Evolutionary conservation across 352 stramenopile genomes (phyloP).

Genomic region (Globisporangium irregulare): DNA sequence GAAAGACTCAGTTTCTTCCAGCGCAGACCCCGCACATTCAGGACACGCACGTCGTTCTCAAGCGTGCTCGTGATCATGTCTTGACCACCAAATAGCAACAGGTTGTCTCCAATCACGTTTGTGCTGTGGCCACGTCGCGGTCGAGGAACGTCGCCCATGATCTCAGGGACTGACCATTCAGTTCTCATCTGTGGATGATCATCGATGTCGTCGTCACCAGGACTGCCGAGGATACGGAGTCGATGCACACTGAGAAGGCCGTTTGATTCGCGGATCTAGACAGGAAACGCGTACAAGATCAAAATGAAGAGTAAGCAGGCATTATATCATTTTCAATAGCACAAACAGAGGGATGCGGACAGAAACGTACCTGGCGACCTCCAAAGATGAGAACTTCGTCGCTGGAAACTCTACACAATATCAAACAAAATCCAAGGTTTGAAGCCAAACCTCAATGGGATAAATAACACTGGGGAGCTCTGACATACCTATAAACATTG

Average conservation of each 20-base stretch:
- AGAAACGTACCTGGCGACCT: slow-evolving; percentile 47
- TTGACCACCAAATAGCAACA: slow-evolving; percentile 70
- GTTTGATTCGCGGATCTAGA: slow-evolving; percentile 65
- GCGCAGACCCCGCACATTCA: slow-evolving; percentile 28
- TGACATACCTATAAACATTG: slow-evolving; percentile 39
- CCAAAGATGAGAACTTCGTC: slow-evolving; percentile 59
- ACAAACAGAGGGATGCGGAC: neutral
- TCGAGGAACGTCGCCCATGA: slow-evolving; percentile 38
- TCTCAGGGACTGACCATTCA: slow-evolving; percentile 35
- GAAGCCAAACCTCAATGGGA: neutral
- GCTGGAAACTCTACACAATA: slow-evolving; percentile 26
- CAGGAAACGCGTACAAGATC: neutral
- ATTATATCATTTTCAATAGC: neutral
- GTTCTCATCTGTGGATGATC: slow-evolving; percentile 14
- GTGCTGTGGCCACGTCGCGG: slow-evolving; percentile 62
- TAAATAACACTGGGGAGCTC: neutral
- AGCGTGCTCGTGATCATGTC: slow-evolving; percentile 41
- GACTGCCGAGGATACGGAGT: slow-evolving; percentile 19
- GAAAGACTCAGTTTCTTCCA: slow-evolving; percentile 36
- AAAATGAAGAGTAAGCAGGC: neutral
- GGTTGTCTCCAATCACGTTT: slow-evolving; percentile 44
- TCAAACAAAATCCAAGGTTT: neutral
- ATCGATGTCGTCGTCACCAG: neutral
- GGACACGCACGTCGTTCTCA: slow-evolving; percentile 46
- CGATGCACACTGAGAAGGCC: slow-evolving; percentile 48